phyloP scores from a whole-genome alignment of 2,329 filamentous ascomycete species.

The Polychaeton citri region DNA sequence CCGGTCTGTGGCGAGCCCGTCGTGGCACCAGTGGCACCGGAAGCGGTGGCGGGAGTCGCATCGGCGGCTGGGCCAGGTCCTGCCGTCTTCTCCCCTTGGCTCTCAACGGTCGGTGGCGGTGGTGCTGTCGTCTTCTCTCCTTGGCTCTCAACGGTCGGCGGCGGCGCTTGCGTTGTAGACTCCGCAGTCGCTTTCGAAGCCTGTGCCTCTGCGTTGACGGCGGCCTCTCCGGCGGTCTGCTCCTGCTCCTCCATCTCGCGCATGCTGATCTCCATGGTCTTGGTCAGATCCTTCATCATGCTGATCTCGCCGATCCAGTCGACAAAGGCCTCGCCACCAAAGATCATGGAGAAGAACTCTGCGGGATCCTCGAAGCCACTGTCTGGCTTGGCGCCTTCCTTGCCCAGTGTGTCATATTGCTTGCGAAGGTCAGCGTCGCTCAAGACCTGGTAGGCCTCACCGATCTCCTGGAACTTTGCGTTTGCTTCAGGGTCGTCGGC shows the following conservation, averaged over 20 bases:
- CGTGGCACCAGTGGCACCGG: slow-evolving; percentile 13
- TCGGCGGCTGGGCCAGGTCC: slow-evolving; percentile 9
- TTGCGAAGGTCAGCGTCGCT: slow-evolving; percentile 76
- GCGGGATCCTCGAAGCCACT: slow-evolving; percentile 89
- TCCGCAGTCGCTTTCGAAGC: slow-evolving; percentile 17
- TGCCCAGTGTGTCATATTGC: slow-evolving; percentile 93
- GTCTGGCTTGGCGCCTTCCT: slow-evolving; percentile 80
- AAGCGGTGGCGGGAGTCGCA: slow-evolving; percentile 4
- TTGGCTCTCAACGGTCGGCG: slow-evolving; percentile 9
- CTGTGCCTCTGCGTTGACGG: slow-evolving; percentile 38
- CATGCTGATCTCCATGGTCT: slow-evolving; percentile 97
- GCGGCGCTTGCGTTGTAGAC: slow-evolving; percentile 2
- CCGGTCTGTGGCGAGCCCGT: slow-evolving; percentile 4
- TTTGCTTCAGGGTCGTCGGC: slow-evolving; percentile 89
- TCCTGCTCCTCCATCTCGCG: slow-evolving; percentile 61
- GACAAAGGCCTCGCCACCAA: slow-evolving; percentile 87
- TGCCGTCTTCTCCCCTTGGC: slow-evolving; percentile 10
- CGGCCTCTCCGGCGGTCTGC: slow-evolving; percentile 32
- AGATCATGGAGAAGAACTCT: slow-evolving; percentile 98
- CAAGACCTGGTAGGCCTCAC: slow-evolving; percentile 67
- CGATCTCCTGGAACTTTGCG: slow-evolving; percentile 78
- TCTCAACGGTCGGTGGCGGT: slow-evolving; percentile 7
- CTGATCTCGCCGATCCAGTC: slow-evolving; percentile 98
- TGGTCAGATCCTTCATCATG: slow-evolving; percentile 94
- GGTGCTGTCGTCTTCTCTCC: slow-evolving; percentile 11